Conservation (phyloP, 2,329 filamentous ascomycete genomes). For the Tolypocladium pustulatum region DNA sequence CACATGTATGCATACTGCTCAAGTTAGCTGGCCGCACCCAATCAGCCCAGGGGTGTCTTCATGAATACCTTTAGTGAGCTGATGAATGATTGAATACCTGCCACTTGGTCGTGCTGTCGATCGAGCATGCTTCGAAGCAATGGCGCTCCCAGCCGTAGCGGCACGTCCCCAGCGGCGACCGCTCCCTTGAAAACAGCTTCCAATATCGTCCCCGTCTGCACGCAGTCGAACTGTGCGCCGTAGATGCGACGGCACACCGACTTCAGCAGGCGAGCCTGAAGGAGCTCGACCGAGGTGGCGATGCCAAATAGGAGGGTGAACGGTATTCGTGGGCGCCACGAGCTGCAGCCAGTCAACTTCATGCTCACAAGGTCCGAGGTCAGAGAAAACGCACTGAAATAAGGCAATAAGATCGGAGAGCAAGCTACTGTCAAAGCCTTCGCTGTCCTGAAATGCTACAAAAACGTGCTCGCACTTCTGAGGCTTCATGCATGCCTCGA, state of each 20-base stretch:
- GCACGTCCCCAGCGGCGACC: constrained; percentile 45
- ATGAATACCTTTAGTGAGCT: constrained; percentile 53
- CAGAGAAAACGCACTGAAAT: constrained; percentile 42
- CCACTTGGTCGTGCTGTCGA: constrained; percentile 66
- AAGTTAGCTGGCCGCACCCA: neutral
- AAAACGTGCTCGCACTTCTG: constrained; percentile 50
- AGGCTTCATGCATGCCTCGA: constrained; percentile 48
- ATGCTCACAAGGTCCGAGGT: too few species aligned
- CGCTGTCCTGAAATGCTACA: constrained; percentile 69
- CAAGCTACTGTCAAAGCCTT: constrained; percentile 66
- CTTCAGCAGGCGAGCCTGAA: constrained; percentile 64
- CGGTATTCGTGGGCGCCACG: constrained; percentile 65
- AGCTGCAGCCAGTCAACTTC: constrained; percentile 24
- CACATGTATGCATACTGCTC: constrained; percentile 73
- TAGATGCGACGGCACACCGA: constrained; percentile 56
- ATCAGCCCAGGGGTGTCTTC: neutral
- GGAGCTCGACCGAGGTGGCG: constrained; percentile 70
- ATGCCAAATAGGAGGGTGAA: constrained; percentile 72
- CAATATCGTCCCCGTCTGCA: constrained; percentile 59
- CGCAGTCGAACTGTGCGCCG: constrained; percentile 67
- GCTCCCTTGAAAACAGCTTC: constrained; percentile 61
- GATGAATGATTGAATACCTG: constrained; percentile 63
- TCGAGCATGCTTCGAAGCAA: constrained; percentile 56
- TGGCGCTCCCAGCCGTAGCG: constrained; percentile 52
- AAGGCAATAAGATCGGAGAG: constrained; percentile 61